Conservation (phyloP, 345 rosid species). For the Cochlearia excelsa region DNA sequence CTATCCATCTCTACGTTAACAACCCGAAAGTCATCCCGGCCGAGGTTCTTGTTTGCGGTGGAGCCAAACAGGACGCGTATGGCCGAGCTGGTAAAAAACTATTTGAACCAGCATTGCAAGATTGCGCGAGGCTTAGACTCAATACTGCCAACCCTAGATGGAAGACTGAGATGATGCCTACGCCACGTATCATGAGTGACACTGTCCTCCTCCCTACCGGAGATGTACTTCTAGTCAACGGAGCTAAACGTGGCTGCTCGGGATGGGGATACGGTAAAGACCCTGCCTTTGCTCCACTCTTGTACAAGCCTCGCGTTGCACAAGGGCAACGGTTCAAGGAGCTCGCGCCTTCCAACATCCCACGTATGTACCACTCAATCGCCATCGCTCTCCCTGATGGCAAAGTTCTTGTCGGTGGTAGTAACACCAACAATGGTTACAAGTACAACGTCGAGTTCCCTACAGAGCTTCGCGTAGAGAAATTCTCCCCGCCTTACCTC, state of each 20-base stretch:
- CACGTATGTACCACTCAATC: conserved; percentile 72
- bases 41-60: conserved; percentile 64
- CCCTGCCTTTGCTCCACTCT: conserved; percentile 53
- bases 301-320: conserved; percentile 39
- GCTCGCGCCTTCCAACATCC: conserved; percentile 40
- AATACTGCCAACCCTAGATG: conserved; percentile 49
- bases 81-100: conserved; percentile 37
- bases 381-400: conserved; percentile 55
- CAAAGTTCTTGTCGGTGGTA: conserved; percentile 58
- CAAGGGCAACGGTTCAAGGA: conserved; percentile 38
- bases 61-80: conserved; percentile 47
- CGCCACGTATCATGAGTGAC: conserved; percentile 73
- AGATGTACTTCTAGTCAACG: conserved; percentile 63
- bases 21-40: conserved; percentile 33
- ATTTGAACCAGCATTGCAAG: conserved; percentile 46
- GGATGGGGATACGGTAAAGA: conserved; percentile 71
- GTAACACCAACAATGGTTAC: conserved; percentile 72
- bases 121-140: conserved; percentile 58
- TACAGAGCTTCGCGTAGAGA: conserved; percentile 66
- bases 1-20: conserved; percentile 39
- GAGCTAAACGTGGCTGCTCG: conserved; percentile 60
- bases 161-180: conserved; percentile 68
- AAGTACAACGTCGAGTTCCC: conserved; percentile 50
- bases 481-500: conserved; percentile 71
- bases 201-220: conserved; percentile 66